Evolutionary conservation across 1,284 basidiomycete genomes (phyloP).

Genomic region (Moesziomyces globuligerus): DNA sequence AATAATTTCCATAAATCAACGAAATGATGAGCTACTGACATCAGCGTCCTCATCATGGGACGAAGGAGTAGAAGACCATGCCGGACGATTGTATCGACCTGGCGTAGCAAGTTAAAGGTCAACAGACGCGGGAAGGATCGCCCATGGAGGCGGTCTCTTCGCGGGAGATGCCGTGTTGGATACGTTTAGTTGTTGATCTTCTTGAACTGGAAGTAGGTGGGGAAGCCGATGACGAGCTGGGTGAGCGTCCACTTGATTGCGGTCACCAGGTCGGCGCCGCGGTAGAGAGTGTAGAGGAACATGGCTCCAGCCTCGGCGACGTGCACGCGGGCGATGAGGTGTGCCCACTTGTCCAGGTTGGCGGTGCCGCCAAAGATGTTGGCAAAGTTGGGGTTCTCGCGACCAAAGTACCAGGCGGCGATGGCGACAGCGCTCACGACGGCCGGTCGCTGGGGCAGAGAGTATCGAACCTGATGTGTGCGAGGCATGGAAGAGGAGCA

Average conservation of each 20-base stretch:
- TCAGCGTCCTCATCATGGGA: too few relatives aligned
- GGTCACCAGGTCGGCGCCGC: slow-evolving; percentile 33
- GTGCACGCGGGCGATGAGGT: slow-evolving; percentile 24
- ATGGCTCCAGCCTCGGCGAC: slow-evolving; percentile 38
- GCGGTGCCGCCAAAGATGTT: slow-evolving; percentile 28
- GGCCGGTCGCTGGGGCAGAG: slow-evolving; percentile 34
- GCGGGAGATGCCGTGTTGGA: too few relatives aligned
- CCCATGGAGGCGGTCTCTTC: too few relatives aligned
- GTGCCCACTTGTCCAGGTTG: slow-evolving; percentile 33
- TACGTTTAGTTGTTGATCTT: slow-evolving; percentile 49
- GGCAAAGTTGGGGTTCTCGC: slow-evolving; percentile 31
- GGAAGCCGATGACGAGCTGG: slow-evolving; percentile 48
- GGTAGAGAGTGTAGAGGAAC: slow-evolving; percentile 34
- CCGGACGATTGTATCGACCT: too few relatives aligned
- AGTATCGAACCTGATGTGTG: slow-evolving; percentile 20
- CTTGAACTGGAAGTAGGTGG: slow-evolving; percentile 47
- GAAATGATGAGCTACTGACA: too few relatives aligned
- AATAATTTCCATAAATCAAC: too few relatives aligned
- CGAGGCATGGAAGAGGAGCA: not conserved
- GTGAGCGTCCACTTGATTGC: slow-evolving; percentile 37
- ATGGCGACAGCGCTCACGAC: slow-evolving; percentile 5
- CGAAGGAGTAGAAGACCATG: too few relatives aligned
- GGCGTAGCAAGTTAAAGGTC: too few relatives aligned
- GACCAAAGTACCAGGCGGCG: slow-evolving; percentile 31
- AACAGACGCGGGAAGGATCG: too few relatives aligned